Percentiles rank a stretch among this genome's conserved stretches.
Evolutionary conservation across 306 rosid species (phyloP).

Genomic region (Argentina anserina): DNA sequence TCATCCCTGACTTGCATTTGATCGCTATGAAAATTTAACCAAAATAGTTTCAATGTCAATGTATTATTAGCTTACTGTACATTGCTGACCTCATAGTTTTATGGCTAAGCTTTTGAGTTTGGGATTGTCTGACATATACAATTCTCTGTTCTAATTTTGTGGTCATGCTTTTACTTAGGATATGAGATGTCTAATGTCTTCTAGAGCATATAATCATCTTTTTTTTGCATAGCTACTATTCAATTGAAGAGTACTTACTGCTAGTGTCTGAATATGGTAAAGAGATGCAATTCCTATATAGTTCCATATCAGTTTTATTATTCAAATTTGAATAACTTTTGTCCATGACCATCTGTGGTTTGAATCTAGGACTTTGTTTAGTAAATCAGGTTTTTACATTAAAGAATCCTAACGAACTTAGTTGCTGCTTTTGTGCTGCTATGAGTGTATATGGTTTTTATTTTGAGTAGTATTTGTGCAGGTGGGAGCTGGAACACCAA

Average conservation of each 20-base stretch:
- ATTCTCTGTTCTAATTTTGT: not conserved
- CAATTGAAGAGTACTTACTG: no score
- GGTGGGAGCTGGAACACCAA: no score
- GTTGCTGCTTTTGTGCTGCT: no score
- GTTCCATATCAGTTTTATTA: constrained; percentile 15
- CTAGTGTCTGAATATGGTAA: no score
- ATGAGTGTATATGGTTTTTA: no score
- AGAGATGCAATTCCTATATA: constrained; percentile 18
- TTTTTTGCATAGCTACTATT: no score
- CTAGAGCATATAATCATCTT: not conserved
- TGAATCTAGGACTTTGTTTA: no score
- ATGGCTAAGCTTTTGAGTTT: not conserved
- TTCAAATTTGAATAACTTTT: not conserved
- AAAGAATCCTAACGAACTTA: no score
- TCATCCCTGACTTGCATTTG: not conserved
- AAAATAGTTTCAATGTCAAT: not conserved
- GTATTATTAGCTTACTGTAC: not conserved
- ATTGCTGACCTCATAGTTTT: not conserved
- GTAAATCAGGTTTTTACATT: no score
- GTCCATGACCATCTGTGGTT: no score
- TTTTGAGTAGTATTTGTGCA: no score
- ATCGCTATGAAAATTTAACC: constrained; percentile 12
- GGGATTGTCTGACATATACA: not conserved
- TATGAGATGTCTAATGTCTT: no score
- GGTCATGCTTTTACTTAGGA: not conserved